These are phyloP conservation scores for Arctium minus DNA, from an alignment of 129 eudicot species.

Conservation along the genomic window DNA sequence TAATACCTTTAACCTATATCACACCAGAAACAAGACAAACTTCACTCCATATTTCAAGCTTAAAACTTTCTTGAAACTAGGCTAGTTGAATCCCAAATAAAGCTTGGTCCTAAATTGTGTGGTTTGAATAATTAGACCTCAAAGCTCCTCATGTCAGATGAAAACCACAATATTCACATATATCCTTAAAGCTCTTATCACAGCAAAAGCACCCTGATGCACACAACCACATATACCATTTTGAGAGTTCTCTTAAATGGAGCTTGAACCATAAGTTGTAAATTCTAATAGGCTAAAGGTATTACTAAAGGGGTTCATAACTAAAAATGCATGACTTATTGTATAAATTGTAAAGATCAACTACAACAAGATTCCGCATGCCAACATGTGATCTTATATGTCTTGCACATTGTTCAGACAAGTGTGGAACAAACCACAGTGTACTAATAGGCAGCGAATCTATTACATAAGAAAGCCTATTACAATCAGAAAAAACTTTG, in stretches of 20 bases:
- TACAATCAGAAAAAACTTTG: background rate
- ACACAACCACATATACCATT: slow-evolving; percentile 5
- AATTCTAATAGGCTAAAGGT: background rate
- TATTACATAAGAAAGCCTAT: background rate
- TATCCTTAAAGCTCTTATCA: background rate
- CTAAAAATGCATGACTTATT: background rate
- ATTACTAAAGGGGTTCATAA: slow-evolving; percentile 3
- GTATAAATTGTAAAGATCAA: background rate
- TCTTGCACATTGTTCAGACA: slow-evolving; percentile 6
- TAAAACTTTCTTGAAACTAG: background rate
- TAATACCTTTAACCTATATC: background rate
- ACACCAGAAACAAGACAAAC: background rate
- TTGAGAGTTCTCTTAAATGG: background rate
- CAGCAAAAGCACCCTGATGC: slow-evolving; percentile 6
- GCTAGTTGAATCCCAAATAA: background rate
- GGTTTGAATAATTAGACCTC: background rate
- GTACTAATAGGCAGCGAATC: background rate
- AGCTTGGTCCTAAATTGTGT: background rate
- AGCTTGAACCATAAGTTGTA: background rate
- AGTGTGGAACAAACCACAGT: background rate
- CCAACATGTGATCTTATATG: slow-evolving; percentile 12
- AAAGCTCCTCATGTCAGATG: slow-evolving; percentile 8
- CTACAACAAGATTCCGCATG: background rate
- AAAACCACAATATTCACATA: slow-evolving; percentile 5
- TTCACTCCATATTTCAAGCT: background rate